Evolutionary conservation across 495 filamentous ascomycete species (phyloP).

Genomic region (Aspergillus indologenus): DNA sequence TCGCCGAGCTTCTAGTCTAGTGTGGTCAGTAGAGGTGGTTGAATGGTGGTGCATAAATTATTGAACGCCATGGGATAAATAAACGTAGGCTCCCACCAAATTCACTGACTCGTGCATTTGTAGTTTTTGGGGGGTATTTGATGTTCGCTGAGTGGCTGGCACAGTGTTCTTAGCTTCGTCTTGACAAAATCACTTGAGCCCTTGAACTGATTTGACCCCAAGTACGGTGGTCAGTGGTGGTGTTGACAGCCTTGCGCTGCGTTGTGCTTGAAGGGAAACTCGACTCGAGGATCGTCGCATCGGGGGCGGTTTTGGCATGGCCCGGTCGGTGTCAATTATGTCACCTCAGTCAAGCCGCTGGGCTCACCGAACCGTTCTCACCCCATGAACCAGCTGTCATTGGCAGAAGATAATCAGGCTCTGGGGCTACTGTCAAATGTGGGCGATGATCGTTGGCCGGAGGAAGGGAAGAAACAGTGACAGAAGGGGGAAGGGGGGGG

Average conservation of each 20-base stretch:
- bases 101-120: background rate
- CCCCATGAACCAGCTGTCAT: background rate
- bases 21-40: background rate
- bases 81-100: background rate
- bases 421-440: constrained; percentile 1
- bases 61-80: background rate
- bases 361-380: background rate
- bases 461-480: background rate
- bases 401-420: background rate
- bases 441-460: constrained; percentile 1
- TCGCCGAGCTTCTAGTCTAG: background rate
- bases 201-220: background rate
- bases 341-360: background rate
- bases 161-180: background rate
- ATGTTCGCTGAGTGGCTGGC: background rate
- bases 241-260: background rate
- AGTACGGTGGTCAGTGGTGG: too few species aligned
- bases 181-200: background rate
- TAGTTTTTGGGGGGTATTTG: background rate
- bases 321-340: constrained; percentile 1
- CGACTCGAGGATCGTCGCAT: constrained; percentile 1
- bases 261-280: background rate
- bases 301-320: background rate
- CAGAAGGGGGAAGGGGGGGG: background rate
- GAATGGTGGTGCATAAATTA: background rate